A percentile compares a stretch with the other conserved stretches of the same genome.
These are phyloP conservation scores for Apiotrichum mycotoxinovorans DNA, from an alignment of 1,284 basidiomycete genomes.

Conservation along the genomic window DNA sequence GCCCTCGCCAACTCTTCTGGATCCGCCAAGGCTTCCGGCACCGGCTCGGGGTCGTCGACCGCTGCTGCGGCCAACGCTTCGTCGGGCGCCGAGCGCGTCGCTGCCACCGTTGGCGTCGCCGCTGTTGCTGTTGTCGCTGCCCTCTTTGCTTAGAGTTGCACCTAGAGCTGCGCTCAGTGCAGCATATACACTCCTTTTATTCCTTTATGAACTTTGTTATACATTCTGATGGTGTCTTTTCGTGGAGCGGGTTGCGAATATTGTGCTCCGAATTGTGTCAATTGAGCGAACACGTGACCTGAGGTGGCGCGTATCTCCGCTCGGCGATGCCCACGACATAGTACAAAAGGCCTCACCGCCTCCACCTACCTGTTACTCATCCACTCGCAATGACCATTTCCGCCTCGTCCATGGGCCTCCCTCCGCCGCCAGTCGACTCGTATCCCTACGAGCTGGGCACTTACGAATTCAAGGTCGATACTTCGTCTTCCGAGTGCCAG, in stretches of 20 bases:
- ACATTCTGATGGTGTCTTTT: no score
- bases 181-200: background rate
- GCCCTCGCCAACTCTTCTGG: background rate
- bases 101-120: background rate
- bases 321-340: background rate
- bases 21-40: background rate
- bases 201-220: no score
- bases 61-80: background rate
- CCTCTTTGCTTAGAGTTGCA: background rate
- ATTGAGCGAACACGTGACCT: no score
- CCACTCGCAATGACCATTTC: constrained; percentile 2
- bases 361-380: background rate
- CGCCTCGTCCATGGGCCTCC: background rate
- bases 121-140: background rate
- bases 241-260: no score
- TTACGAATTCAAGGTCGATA: constrained; percentile 20
- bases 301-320: no score
- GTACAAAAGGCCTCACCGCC: background rate
- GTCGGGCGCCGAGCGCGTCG: background rate
- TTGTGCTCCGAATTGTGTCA: no score
- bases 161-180: background rate
- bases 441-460: constrained; percentile 31
- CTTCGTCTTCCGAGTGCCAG: constrained; percentile 28
- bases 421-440: constrained; percentile 1
- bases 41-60: background rate